phyloP scores from a whole-genome alignment of 176 grass and related monocot species.

The Triticum timopheevii region DNA sequence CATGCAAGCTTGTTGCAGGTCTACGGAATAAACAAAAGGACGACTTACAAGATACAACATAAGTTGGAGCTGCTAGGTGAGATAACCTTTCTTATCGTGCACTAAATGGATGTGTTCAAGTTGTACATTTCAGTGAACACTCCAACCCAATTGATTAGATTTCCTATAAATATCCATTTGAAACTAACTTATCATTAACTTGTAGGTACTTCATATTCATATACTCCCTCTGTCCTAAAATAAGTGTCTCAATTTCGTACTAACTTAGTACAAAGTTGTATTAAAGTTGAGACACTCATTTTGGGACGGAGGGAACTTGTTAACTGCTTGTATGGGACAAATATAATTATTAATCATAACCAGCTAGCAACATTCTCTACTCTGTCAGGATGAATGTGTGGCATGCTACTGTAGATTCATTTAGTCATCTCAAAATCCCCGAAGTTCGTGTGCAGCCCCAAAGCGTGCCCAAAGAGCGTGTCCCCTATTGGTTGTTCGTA shows the following conservation, averaged over 20 bases:
- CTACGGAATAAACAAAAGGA: slow-evolving; percentile 54
- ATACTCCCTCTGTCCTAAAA: no score
- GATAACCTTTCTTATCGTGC: slow-evolving; percentile 21
- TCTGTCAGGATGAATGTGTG: slow-evolving; percentile 10
- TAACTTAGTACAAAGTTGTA: no score
- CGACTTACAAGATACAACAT: slow-evolving; percentile 27
- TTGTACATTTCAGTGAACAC: not conserved
- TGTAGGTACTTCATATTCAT: not conserved
- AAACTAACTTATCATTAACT: not conserved
- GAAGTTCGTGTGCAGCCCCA: no score
- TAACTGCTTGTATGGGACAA: not conserved
- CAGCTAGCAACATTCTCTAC: slow-evolving; percentile 12
- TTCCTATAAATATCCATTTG: slow-evolving; percentile 1
- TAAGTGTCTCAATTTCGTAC: not conserved
- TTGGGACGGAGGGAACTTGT: not conserved
- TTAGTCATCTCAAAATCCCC: slow-evolving; percentile 1
- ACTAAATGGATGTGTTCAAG: slow-evolving; percentile 7
- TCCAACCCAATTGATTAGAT: not conserved
- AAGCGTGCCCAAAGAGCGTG: no score
- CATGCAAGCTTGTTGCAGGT: slow-evolving; percentile 68
- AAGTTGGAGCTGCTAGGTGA: slow-evolving; percentile 27
- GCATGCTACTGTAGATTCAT: slow-evolving; percentile 5
- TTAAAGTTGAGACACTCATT: no score
- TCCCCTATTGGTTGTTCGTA: no score
- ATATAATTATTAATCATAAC: not conserved